Base-by-base conservation (phyloP, 2,329 filamentous ascomycete species). In the Westerdykella ornata region DNA sequence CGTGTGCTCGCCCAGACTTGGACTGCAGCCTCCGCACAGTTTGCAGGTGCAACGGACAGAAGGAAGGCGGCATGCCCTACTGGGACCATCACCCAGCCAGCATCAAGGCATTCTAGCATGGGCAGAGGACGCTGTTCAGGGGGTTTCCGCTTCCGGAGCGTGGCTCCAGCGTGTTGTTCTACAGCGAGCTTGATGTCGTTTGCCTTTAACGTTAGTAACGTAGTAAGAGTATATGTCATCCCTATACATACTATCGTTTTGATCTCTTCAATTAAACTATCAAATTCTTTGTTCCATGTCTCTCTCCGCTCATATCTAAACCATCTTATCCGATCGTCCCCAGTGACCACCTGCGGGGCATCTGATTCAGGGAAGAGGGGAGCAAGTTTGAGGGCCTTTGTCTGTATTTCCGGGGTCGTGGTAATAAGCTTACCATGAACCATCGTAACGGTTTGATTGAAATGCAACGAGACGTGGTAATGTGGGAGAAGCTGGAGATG, bases 181-280 rank as follows among this genome's bases (percentile, higher is more conserved):
- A 35, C 17, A 15, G 16, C 17, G 19, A 35, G 33, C 33, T 35
- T 18, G 15, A 35, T 35, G 33, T 35, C 33, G 33, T 35, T 35
- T 35, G 33, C n/a, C 33, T 35, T 35, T 19, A 19, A 35, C 33
- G n/a, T 35, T 35, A 35, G 33, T 22, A 22, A 22, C 20, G 20
- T 22, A 22, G 20, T 19, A 18, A 19, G 19, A 35, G 17, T 35
- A 35, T 35, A 35, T 19, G 15, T 35, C 6, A 19, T 35, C 19
- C 15, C 19, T 35, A 35, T 35, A 35, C 19, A 35, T 35, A 35
- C 33, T 13, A 35, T 35, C 19, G 33, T 35, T 35, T 35, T 35
- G 17, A 18, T 15, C 33, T 35, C 33, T 35, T 35, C 33, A 18
- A 35, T 15, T 35, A 35, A 19, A 35, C 15, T 19, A 35, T 15